phyloP scores from a whole-genome alignment of 768 basidiomycete species.

The Tylopilus plumbeoviolaceoides region DNA sequence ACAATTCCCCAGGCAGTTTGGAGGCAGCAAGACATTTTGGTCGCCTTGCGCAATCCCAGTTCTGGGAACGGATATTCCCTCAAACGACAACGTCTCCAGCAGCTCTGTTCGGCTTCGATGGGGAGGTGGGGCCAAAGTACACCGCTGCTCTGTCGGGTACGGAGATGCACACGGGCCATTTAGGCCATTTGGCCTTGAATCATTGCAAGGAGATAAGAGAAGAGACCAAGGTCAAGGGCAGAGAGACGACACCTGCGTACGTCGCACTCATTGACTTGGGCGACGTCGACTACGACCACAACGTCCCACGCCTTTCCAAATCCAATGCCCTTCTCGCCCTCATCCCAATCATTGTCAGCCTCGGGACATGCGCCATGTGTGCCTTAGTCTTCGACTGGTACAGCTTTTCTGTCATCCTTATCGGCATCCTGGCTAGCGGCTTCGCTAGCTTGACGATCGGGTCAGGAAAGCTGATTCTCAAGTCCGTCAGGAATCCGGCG shows the following conservation, averaged over 20 bases:
- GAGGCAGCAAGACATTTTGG: conserved; percentile 28
- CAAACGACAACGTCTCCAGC: conserved; percentile 18
- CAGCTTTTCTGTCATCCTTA: conserved; percentile 26
- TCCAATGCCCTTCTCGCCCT: conserved; percentile 6
- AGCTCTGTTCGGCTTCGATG: conserved; percentile 24
- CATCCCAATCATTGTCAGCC: conserved; percentile 26
- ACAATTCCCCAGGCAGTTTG: conserved; percentile 32
- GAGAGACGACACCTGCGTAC: conserved; percentile 5
- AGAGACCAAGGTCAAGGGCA: conserved; percentile 5
- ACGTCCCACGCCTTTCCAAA: conserved; percentile 3
- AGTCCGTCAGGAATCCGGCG: conserved; percentile 11
- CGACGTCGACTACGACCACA: background rate
- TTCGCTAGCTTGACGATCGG: conserved; percentile 26
- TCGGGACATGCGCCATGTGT: conserved; percentile 22
- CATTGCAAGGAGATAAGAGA: conserved; percentile 9
- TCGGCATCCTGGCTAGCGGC: conserved; percentile 31
- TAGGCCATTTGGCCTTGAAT: conserved; percentile 25
- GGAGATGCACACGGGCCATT: conserved; percentile 26
- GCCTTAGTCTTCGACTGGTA: conserved; percentile 28
- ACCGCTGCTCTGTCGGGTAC: conserved; percentile 25
- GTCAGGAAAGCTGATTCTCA: conserved; percentile 19
- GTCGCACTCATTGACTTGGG: conserved; percentile 21
- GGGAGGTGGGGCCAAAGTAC: conserved; percentile 25
- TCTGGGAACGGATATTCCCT: conserved; percentile 27
- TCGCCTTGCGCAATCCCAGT: conserved; percentile 20